Base-by-base conservation (phyloP, 139 green algal species). In the Ettlia oleoabundans region DNA sequence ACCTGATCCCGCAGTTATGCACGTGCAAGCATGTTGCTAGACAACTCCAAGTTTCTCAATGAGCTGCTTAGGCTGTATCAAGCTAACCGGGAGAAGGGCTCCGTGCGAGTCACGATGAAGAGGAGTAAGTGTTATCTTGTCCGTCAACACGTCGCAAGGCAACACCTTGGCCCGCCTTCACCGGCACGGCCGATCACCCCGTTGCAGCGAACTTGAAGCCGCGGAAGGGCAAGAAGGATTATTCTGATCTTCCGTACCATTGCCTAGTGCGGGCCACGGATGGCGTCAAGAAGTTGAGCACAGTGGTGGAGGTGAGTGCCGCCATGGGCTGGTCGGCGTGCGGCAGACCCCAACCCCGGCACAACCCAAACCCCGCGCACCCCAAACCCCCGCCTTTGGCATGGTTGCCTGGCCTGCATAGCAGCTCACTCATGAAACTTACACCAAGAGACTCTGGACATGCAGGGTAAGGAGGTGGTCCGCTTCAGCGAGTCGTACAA, bases 241-340 rank as follows among this genome's bases (percentile, higher is more conserved):
- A 66, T 38, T 61, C 73, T 10, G 35, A 75, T 1, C 33, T 69
- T 21, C 86, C 91, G 4, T 94, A 91, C 83, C 76, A 82, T 26
- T 96, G 93, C 67, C 76, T 98, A 9, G 84, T 97, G 28, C 81
- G 94, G 0, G 94, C 90, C 13, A 92, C 89, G 19, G 92, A 96
- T 43, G 92, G 92, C 81, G 97, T 96, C 77, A 88, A 80, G 51
- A 96, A 96, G 81, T 82, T 96, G 47, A 92, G 85, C 78, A 94
- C 92, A 0, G 85, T 84, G 4, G 78, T 95, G 53, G 65, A 55
- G 4, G 30, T 43, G 64, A n/a, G 33, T n/a, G n/a, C n/a, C n/a
- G n/a, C n/a, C n/a, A n/a, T n/a, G n/a, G n/a, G n/a, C n/a, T n/a
- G n/a, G n/a, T n/a, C n/a, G n/a, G n/a, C n/a, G n/a, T n/a, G n/a